These are phyloP conservation scores for Hymenoscyphus occultus DNA, from an alignment of 2,329 filamentous ascomycete genomes.

Conservation along the genomic window DNA sequence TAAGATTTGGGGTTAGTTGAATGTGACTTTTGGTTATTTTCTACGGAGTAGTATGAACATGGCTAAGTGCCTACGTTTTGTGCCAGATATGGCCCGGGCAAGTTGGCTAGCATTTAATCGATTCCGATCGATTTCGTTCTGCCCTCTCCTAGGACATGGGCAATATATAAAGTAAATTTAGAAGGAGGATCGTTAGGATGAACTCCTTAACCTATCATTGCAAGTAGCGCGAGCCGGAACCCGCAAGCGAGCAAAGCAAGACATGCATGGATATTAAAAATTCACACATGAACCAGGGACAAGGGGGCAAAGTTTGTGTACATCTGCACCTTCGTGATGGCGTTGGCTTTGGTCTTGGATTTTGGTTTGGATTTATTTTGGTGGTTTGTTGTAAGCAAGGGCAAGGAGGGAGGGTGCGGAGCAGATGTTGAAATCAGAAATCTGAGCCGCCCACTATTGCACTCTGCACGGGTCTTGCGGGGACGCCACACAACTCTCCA, in stretches of 20 bases:
- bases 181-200: not conserved
- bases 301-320: not conserved
- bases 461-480: not conserved
- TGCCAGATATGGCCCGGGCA: no score
- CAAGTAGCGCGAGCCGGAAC: not conserved
- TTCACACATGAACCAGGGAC: not conserved
- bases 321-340: not conserved
- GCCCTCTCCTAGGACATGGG: not conserved
- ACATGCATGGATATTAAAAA: not conserved
- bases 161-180: slow-evolving; percentile 2
- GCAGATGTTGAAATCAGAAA: not conserved
- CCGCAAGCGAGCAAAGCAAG: slow-evolving; percentile 1
- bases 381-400: not conserved
- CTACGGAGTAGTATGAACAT: no score
- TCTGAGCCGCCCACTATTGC: not conserved
- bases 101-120: no score
- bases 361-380: not conserved
- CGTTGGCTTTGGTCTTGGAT: not conserved
- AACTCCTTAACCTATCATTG: not conserved
- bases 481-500: slow-evolving; percentile 2
- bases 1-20: no score
- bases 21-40: no score
- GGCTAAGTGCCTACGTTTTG: no score
- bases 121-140: no score
- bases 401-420: not conserved